Conservation (phyloP, 352 stramenopile genomes). For the Globisporangium acanthophoron region DNA sequence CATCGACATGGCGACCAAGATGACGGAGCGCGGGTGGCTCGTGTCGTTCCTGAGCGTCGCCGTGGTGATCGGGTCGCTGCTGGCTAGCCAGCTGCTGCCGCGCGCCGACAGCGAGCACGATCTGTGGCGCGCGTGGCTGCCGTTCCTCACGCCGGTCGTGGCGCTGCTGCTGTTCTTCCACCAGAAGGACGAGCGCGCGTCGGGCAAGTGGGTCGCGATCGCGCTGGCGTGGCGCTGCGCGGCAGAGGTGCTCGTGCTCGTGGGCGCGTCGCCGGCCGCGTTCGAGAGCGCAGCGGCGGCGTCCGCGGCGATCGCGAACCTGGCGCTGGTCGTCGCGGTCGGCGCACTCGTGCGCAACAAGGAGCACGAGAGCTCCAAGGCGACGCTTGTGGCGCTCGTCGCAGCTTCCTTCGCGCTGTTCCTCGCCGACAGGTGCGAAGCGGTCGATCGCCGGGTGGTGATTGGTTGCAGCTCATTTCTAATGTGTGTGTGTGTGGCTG, state of each 20-base stretch:
- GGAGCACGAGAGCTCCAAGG: constrained; percentile 48
- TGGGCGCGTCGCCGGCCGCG: constrained; percentile 35
- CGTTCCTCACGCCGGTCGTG: constrained; percentile 58
- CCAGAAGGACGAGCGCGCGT: constrained; percentile 62
- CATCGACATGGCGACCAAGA: constrained; percentile 33
- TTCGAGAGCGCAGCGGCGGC: constrained; percentile 38
- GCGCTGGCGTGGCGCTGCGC: constrained; percentile 70
- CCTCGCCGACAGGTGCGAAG: constrained; percentile 60
- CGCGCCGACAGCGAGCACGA: constrained; percentile 11
- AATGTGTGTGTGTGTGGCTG: constrained; percentile 7
- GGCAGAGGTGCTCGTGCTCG: constrained; percentile 60
- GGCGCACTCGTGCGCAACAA: constrained; percentile 37
- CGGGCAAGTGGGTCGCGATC: constrained; percentile 79
- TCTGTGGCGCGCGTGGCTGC: constrained; percentile 56
- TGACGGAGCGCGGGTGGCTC: constrained; percentile 55
- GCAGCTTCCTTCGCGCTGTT: constrained; percentile 39
- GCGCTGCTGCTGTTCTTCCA: constrained; percentile 71
- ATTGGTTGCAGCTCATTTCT: neutral
- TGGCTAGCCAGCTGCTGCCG: constrained; percentile 54
- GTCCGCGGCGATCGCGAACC: constrained; percentile 42
- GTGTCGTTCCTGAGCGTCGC: constrained; percentile 63
- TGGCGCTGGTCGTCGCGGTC: constrained; percentile 46
- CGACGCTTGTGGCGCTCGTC: constrained; percentile 41
- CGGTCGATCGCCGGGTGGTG: neutral
- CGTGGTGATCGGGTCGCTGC: constrained; percentile 58